Evolutionary conservation across 163 green algal species (phyloP).

Genomic region (Chloromonas sp.): DNA sequence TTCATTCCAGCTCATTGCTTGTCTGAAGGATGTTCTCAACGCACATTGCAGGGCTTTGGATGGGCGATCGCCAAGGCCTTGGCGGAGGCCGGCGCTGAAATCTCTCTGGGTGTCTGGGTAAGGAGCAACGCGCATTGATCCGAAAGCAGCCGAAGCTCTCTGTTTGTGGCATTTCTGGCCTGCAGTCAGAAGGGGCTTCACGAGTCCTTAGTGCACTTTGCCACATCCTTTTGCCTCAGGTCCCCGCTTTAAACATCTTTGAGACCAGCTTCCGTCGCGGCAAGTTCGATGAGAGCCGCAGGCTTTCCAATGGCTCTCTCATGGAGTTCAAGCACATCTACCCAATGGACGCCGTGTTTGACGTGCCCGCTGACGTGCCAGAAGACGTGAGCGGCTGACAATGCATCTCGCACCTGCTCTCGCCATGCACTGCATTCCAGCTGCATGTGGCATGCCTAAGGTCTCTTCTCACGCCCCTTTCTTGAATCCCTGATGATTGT

Average conservation of each 20-base stretch:
- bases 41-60: conserved; percentile 82
- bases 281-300: conserved; percentile 95
- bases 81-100: conserved; percentile 87
- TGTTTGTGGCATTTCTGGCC: too few species aligned
- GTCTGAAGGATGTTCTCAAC: background rate
- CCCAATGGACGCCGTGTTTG: conserved; percentile 97
- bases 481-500: background rate
- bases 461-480: background rate
- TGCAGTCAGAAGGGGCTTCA: too few species aligned
- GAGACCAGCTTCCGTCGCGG: conserved; percentile 78
- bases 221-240: conserved; percentile 30
- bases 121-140: conserved; percentile 12
- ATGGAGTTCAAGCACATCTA: conserved; percentile 96
- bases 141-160: too few species aligned
- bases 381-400: conserved; percentile 67
- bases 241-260: conserved; percentile 97
- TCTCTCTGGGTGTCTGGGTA: conserved; percentile 97
- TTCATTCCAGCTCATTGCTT: background rate
- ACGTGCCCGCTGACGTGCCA: conserved; percentile 92
- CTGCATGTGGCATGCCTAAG: background rate
- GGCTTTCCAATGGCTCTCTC: conserved; percentile 85
- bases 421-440: background rate
- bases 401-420: background rate
- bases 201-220: background rate
- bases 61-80: conserved; percentile 95